Base-by-base conservation (phyloP, 2,329 filamentous ascomycete species). In the Cladophialophora yegresii region DNA sequence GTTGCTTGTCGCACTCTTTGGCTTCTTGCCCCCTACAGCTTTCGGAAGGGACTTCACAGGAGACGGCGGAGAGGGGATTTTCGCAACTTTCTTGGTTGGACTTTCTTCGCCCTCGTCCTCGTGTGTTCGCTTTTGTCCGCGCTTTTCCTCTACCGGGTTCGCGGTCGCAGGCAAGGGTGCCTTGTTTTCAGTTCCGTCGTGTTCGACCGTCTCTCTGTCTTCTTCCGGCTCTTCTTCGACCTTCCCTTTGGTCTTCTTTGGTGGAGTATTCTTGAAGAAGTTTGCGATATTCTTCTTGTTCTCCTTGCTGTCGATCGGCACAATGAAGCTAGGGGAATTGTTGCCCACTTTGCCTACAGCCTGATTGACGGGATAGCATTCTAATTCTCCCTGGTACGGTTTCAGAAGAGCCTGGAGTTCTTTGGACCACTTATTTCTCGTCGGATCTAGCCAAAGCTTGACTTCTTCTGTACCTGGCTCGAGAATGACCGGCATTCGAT, bases 341-440 rank as follows among this genome's bases (percentile, higher is more conserved):
- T 96, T 96, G 5, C 93, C 93, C 0, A 96, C 93, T 78, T 96
- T 98, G 0, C 93, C 93, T 0, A 98, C 93, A 3, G 95, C 93
- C 74, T 91, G 90, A 71, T 84, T 87, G 1, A 99, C 95, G 0
- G 89, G 87, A 74, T 96, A 97, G 59, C 90, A 87, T 61, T 96
- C 91, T 8, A 99, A 79, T 61, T 91, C 88, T 4, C 90, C 91
- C 4, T 85, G 78, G 69, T 87, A 96, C 0, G 95, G 93, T 73
- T 85, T 89, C n/a, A 98, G 79, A 0, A 96, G 78, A 0, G 81
- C 81, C 74, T 97, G 92, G 30, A 98, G 80, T 61, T 95, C 89
- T 58, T 82, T 83, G 2, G 85, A 88, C 93, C 95, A 98, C 64
- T 87, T 86, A 23, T 82, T 80, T 20, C 84, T 83, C 1, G 75